Conservation (phyloP, 2,329 filamentous ascomycete species). For the Endothia cerciana region DNA sequence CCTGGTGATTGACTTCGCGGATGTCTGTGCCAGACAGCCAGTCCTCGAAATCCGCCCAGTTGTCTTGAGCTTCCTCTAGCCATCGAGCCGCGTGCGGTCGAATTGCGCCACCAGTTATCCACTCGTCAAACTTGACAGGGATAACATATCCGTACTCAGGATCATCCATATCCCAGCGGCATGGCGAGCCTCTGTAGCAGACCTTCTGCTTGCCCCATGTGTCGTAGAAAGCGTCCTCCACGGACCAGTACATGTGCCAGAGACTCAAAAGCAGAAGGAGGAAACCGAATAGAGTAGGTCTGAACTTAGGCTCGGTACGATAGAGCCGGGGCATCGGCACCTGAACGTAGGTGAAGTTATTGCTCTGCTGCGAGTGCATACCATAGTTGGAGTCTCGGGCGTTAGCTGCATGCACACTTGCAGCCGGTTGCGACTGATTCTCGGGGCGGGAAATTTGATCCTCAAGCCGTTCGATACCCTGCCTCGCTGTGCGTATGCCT, state of each 20-base stretch:
- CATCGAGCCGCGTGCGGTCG: constrained; percentile 43
- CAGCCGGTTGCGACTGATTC: background rate
- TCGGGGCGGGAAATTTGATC: constrained; percentile 51
- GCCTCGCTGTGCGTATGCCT: constrained; percentile 58
- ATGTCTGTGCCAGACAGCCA: constrained; percentile 46
- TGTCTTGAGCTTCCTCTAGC: constrained; percentile 51
- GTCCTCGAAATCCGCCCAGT: constrained; percentile 53
- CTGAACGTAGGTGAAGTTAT: constrained; percentile 42
- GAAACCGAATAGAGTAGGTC: constrained; percentile 53
- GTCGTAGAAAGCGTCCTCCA: constrained; percentile 55
- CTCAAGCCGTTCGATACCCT: constrained; percentile 62
- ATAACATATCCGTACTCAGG: constrained; percentile 64
- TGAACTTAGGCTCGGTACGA: constrained; percentile 46
- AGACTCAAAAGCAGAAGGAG: constrained; percentile 46
- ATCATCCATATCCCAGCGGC: constrained; percentile 48
- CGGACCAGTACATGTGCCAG: constrained; percentile 50
- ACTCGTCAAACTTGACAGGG: constrained; percentile 66
- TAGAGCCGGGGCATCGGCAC: constrained; percentile 54
- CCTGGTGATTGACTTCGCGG: constrained; percentile 43
- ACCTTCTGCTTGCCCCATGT: constrained; percentile 57
- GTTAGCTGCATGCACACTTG: background rate
- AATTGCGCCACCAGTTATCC: constrained; percentile 57
- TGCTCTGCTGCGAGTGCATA: constrained; percentile 5
- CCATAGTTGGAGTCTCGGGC: constrained; percentile 16
- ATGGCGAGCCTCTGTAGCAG: constrained; percentile 50